Conservation (phyloP, 352 stramenopile species). For the Albugo candida region DNA sequence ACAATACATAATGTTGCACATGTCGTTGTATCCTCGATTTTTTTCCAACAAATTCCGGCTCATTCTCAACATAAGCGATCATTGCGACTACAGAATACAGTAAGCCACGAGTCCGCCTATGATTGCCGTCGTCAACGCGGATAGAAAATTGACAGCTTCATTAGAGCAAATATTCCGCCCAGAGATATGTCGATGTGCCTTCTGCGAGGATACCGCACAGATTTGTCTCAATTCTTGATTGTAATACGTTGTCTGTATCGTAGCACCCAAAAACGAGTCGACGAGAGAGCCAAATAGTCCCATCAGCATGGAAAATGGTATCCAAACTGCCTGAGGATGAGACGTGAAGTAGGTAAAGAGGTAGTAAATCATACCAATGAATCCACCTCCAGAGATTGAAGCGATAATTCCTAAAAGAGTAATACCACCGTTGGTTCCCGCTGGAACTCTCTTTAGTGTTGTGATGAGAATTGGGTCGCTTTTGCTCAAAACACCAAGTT, state of each 20-base stretch:
- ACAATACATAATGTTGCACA: no score
- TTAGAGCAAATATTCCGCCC: conserved; percentile 38
- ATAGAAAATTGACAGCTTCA: conserved; percentile 56
- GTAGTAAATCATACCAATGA: conserved; percentile 73
- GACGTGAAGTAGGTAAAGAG: conserved; percentile 8
- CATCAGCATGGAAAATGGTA: conserved; percentile 29
- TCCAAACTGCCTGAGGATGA: conserved; percentile 18
- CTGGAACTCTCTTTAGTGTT: conserved; percentile 47
- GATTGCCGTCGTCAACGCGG: conserved; percentile 31
- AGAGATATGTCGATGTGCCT: conserved; percentile 9
- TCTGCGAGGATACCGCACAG: conserved; percentile 16
- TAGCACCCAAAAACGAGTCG: conserved; percentile 71
- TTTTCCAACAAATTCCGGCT: no score
- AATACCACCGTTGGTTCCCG: conserved; percentile 89
- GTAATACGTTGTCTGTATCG: conserved; percentile 59
- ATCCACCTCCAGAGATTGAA: conserved; percentile 64
- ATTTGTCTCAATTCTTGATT: conserved; percentile 31
- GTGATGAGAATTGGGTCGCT: conserved; percentile 76
- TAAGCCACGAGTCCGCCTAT: conserved; percentile 20
- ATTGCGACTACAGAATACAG: conserved; percentile 16
- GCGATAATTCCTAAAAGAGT: conserved; percentile 61
- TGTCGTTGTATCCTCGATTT: no score
- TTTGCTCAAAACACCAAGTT: conserved; percentile 82
- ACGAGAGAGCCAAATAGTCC: conserved; percentile 59
- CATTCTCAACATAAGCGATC: no score